A percentile compares a stretch with the other conserved stretches of the same genome.
These are phyloP conservation scores for Globisporangium recalcitrans DNA, from an alignment of 352 stramenopile genomes.

Conservation along the genomic window DNA sequence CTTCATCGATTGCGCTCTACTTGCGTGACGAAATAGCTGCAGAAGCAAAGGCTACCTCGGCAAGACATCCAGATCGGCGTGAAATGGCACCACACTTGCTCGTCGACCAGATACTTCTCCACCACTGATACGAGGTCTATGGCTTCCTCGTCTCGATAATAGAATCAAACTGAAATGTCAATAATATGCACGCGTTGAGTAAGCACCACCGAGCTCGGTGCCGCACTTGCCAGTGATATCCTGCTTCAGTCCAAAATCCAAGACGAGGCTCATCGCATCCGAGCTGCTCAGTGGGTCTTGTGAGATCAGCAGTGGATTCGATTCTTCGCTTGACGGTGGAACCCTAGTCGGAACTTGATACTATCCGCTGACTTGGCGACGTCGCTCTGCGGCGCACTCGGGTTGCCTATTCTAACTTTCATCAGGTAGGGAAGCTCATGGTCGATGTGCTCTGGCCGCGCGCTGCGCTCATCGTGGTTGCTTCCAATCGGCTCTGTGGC, in stretches of 20 bases:
- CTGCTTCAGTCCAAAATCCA: slow-evolving; percentile 30
- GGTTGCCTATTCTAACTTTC: slow-evolving; percentile 23
- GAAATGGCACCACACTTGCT: slow-evolving; percentile 29
- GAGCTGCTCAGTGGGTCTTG: slow-evolving; percentile 11
- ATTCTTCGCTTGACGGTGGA: slow-evolving; percentile 23
- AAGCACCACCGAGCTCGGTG: neutral
- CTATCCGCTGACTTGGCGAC: slow-evolving; percentile 9
- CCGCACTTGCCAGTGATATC: slow-evolving; percentile 25
- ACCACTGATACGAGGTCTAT: slow-evolving; percentile 44
- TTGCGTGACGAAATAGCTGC: no score
- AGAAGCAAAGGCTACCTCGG: slow-evolving; percentile 33
- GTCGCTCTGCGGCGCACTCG: neutral
- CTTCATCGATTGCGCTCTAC: slow-evolving; percentile 35
- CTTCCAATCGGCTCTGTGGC: slow-evolving; percentile 6
- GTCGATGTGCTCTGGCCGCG: slow-evolving; percentile 16
- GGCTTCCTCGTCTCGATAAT: slow-evolving; percentile 37
- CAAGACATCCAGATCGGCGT: slow-evolving; percentile 31
- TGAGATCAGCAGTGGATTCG: neutral
- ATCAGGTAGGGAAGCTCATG: slow-evolving; percentile 34
- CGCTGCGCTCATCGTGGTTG: neutral
- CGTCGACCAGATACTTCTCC: slow-evolving; percentile 35
- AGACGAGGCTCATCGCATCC: slow-evolving; percentile 22
- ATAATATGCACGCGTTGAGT: neutral
- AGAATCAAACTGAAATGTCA: neutral
- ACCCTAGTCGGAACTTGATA: slow-evolving; percentile 37